A percentile compares a stretch with the other conserved stretches of the same genome.
These are phyloP conservation scores for Ophiostoma sp. DNA, from an alignment of 2,329 filamentous ascomycete genomes.

Conservation along the genomic window DNA sequence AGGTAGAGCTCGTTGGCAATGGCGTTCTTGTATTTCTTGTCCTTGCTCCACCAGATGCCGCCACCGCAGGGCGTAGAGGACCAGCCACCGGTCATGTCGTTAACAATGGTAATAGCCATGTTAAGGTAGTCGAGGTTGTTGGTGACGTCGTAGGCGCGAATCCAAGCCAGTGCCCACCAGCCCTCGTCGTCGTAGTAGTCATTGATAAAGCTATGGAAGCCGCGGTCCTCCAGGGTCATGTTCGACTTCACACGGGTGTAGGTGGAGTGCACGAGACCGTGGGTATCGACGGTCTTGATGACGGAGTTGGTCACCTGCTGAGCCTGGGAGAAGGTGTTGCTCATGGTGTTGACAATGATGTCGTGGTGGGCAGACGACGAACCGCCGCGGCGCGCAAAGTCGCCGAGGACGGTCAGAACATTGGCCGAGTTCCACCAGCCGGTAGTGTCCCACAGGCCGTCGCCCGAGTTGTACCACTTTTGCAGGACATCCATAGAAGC, in stretches of 20 bases:
- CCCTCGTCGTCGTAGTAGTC: conserved; percentile 57
- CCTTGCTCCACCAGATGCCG: conserved; percentile 55
- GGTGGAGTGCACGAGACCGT: conserved; percentile 37
- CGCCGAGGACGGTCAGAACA: conserved; percentile 55
- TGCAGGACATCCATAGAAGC: conserved; percentile 45
- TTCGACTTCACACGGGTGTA: conserved; percentile 30
- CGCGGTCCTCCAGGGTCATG: conserved; percentile 30
- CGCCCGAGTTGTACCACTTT: conserved; percentile 53
- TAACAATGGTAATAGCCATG: conserved; percentile 48
- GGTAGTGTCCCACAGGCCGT: conserved; percentile 58
- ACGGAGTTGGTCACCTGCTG: conserved; percentile 38
- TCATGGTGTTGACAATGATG: conserved; percentile 38
- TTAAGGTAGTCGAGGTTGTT: conserved; percentile 44
- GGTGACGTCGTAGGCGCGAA: conserved; percentile 49
- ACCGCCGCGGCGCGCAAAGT: conserved; percentile 41
- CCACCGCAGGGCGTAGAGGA: conserved; percentile 42
- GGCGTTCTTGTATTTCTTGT: conserved; percentile 46
- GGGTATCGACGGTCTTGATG: conserved; percentile 36
- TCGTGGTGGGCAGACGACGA: conserved; percentile 34
- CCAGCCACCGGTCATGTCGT: conserved; percentile 44
- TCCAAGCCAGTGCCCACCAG: conserved; percentile 58
- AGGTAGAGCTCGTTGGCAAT: conserved; percentile 54
- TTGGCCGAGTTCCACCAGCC: conserved; percentile 75
- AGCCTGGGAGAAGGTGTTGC: conserved; percentile 43
- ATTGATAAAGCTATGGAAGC: conserved; percentile 47